A percentile compares a stretch with the other conserved stretches of the same genome.
Conservation (phyloP, 371 early-diverging fungal genomes). For the Mucor plumbeus region DNA sequence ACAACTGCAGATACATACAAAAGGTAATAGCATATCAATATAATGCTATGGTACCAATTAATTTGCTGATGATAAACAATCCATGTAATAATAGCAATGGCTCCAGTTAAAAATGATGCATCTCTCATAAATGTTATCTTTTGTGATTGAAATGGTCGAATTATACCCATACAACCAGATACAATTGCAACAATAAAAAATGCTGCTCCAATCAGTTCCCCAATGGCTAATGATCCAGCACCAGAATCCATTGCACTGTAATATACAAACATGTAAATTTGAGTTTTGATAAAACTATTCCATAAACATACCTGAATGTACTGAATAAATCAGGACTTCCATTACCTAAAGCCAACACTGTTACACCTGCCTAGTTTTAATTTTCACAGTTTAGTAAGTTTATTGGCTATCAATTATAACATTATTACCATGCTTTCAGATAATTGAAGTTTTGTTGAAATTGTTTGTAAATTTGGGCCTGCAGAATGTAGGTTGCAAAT, state of each 20-base stretch:
- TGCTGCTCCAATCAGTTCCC: slow-evolving; percentile 82
- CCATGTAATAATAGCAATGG: slow-evolving; percentile 62
- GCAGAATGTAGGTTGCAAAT: neutral
- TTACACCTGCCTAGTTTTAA: slow-evolving; percentile 74
- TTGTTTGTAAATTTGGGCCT: slow-evolving; percentile 71
- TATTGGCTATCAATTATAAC: neutral
- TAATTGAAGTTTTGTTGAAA: slow-evolving; percentile 63
- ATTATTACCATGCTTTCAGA: slow-evolving; percentile 69
- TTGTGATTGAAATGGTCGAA: slow-evolving; percentile 69
- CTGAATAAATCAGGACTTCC: slow-evolving; percentile 85
- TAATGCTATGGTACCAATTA: slow-evolving; percentile 62
- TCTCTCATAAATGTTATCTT: slow-evolving; percentile 73
- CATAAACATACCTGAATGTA: slow-evolving; percentile 61
- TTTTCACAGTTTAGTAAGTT: neutral
- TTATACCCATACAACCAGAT: slow-evolving; percentile 75
- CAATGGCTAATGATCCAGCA: slow-evolving; percentile 79
- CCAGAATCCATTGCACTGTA: slow-evolving; percentile 71
- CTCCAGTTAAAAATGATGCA: slow-evolving; percentile 69
- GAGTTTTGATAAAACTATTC: neutral
- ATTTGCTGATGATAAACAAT: slow-evolving; percentile 69
- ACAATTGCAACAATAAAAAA: slow-evolving; percentile 79
- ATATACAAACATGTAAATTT: no score
- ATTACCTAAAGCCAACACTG: slow-evolving; percentile 85
- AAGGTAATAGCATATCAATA: slow-evolving; percentile 60
- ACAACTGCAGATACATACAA: slow-evolving; percentile 62